Conservation (phyloP, 2,329 filamentous ascomycete genomes). For the Pseudodiploospora longispora region DNA sequence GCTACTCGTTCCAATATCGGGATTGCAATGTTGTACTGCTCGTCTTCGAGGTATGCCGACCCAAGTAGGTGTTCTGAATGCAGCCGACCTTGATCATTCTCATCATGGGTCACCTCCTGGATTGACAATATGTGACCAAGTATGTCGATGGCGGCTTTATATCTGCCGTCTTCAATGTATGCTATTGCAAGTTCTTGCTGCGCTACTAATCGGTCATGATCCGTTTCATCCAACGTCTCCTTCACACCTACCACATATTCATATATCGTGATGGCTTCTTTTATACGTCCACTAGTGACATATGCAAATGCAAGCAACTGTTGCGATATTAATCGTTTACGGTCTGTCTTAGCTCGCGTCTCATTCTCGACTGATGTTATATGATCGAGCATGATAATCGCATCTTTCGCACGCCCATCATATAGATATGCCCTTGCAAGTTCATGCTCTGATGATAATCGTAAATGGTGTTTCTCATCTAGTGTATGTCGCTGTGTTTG, state of each 20-base stretch:
- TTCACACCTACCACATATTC: slow-evolving; percentile 14
- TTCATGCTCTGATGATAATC: not conserved
- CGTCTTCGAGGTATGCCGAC: not conserved
- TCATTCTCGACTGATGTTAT: not conserved
- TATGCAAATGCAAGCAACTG: not conserved
- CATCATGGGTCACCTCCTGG: not conserved
- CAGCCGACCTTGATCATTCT: not conserved
- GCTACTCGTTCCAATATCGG: slow-evolving; percentile 1
- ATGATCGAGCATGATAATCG: slow-evolving; percentile 1
- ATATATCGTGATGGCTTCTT: slow-evolving; percentile 15
- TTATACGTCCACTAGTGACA: not conserved
- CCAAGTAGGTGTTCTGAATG: slow-evolving; percentile 3
- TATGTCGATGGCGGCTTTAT: slow-evolving; percentile 2
- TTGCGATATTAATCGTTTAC: not conserved
- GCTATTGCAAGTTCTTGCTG: slow-evolving; percentile 3
- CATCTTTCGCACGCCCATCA: not conserved
- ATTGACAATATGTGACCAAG: slow-evolving; percentile 2
- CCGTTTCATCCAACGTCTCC: slow-evolving; percentile 1
- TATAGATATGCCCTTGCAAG: not conserved
- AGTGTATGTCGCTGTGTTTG: not conserved
- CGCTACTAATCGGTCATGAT: slow-evolving; percentile 5
- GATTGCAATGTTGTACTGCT: not conserved
- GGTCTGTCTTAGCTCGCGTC: not conserved
- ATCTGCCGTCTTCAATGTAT: not conserved
- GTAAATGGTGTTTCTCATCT: not conserved